A percentile compares a stretch with the other conserved stretches of the same genome.
Evolutionary conservation across 352 stramenopile genomes (phyloP).

Genomic region (Phytophthora syringae): DNA sequence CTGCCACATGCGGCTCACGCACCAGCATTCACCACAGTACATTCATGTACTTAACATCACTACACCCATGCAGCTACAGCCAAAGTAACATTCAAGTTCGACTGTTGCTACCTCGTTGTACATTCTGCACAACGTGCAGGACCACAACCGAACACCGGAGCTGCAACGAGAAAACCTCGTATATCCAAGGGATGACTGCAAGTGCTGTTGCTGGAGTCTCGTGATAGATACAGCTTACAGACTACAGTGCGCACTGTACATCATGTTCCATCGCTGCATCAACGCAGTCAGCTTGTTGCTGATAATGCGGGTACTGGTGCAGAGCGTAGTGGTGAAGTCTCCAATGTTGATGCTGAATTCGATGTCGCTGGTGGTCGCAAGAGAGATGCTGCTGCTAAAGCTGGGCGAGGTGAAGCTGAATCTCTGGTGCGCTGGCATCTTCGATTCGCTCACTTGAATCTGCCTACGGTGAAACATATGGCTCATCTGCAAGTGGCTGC

Average conservation of each 20-base stretch:
- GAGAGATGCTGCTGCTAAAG: background rate
- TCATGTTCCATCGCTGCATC: background rate
- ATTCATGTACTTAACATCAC: background rate
- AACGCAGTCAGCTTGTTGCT: background rate
- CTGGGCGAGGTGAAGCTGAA: background rate
- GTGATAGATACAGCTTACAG: slow-evolving; percentile 3
- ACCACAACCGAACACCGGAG: too few relatives aligned
- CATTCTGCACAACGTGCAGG: too few relatives aligned
- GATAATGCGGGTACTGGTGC: too few relatives aligned
- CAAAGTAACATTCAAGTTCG: background rate
- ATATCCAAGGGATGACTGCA: background rate
- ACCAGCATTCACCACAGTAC: background rate
- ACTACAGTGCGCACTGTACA: background rate
- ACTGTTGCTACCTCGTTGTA: too few relatives aligned
- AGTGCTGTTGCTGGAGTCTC: background rate
- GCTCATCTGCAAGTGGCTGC: background rate
- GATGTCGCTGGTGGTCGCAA: background rate
- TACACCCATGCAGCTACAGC: background rate
- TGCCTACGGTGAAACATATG: slow-evolving; percentile 7
- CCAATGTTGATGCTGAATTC: background rate
- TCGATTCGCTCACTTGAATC: slow-evolving; percentile 8
- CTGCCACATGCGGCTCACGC: background rate
- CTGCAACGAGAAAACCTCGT: too few relatives aligned
- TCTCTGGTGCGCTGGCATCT: slow-evolving; percentile 9
- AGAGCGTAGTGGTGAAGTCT: too few relatives aligned